Base-by-base conservation (phyloP, 2,329 filamentous ascomycete species). In the Calonectria honghensis region DNA sequence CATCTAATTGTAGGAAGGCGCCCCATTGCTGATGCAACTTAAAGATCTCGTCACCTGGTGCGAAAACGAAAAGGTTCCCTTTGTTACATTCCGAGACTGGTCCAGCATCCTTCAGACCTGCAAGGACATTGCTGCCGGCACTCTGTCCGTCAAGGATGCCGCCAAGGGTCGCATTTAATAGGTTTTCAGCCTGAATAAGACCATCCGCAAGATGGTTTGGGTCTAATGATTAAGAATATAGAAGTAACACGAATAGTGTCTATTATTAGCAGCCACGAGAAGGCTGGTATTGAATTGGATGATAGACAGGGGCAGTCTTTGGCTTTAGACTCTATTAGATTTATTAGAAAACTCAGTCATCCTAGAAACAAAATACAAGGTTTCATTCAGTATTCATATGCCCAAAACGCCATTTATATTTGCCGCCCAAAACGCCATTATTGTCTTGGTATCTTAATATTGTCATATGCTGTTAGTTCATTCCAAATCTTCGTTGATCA, bases 11-110 rank as follows among this genome's bases (percentile, higher is more conserved):
- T 10, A 59, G 24, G 1, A 11, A 24, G n/a, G 59, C 41, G 9
- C 32, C 11, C 32, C 13, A 45, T 37, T 72, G 35, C 75, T 81
- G 35, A 78, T 63, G 24, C 20, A 5, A 3, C 9, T 65, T 0
- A 51, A 39, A 95, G 96, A 98, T 85, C 91, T 98, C 71, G 94
- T 98, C 76, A 92, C 90, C 18, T 98, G 95, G 87, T 98, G 96
- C 83, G 93, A 96, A 80, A 92, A 92, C 70, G 92, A 98, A 84
- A 91, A 94, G 13, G 93, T 98, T 27, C 96, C 96, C 0, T 98
- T 97, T 84, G 96, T 95, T 18, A 92, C 94, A 4, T 98, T 98
- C 84, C 89, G 94, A 80, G 92, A 96, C 87, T 98, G 96, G 92
- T 91, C 91, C 9, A 91, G 93, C 76, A 98, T 98, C 81, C 89